Evolutionary conservation across 495 filamentous ascomycete species (phyloP).

Genomic region (Podospora fimiseda): DNA sequence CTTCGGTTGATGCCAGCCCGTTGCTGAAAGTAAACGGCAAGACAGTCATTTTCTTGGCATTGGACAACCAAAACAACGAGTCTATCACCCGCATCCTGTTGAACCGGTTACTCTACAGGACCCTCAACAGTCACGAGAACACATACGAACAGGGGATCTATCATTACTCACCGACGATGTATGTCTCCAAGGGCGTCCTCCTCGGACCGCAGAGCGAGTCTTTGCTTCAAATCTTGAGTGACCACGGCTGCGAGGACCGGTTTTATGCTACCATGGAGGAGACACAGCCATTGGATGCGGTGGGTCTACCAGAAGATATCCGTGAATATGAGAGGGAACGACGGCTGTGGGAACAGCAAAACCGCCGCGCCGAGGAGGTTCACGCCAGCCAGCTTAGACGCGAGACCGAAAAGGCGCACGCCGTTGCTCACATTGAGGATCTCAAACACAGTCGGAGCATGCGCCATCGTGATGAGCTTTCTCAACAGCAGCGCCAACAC

Average conservation of each 20-base stretch:
- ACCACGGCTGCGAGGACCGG: constrained; percentile 33
- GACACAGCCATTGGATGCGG: constrained; percentile 31
- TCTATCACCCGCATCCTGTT: constrained; percentile 30
- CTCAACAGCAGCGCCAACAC: constrained; percentile 11
- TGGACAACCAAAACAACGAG: constrained; percentile 34
- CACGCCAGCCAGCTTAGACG: constrained; percentile 26
- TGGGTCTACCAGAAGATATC: constrained; percentile 34
- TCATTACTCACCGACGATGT: constrained; percentile 40
- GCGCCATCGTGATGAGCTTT: constrained; percentile 15
- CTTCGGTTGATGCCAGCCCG: constrained; percentile 32
- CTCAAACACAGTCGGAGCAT: constrained; percentile 9
- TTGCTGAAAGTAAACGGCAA: constrained; percentile 33
- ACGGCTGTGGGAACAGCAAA: constrained; percentile 24
- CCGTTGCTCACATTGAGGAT: constrained; percentile 11
- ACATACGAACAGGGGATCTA: constrained; percentile 32
- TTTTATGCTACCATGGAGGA: constrained; percentile 35
- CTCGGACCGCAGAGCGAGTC: constrained; percentile 14
- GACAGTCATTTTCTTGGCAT: constrained; percentile 35
- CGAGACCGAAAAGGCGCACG: constrained; percentile 29
- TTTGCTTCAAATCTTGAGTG: constrained; percentile 23
- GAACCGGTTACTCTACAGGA: constrained; percentile 26
- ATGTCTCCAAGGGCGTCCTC: constrained; percentile 32
- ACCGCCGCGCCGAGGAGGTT: constrained; percentile 24
- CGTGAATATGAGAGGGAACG: constrained; percentile 32
- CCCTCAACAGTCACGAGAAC: constrained; percentile 37